Evolutionary conservation across 352 stramenopile species (phyloP), one percentile per base, ranked within the genome.

Genomic region (Pythium apleroticum): DNA sequence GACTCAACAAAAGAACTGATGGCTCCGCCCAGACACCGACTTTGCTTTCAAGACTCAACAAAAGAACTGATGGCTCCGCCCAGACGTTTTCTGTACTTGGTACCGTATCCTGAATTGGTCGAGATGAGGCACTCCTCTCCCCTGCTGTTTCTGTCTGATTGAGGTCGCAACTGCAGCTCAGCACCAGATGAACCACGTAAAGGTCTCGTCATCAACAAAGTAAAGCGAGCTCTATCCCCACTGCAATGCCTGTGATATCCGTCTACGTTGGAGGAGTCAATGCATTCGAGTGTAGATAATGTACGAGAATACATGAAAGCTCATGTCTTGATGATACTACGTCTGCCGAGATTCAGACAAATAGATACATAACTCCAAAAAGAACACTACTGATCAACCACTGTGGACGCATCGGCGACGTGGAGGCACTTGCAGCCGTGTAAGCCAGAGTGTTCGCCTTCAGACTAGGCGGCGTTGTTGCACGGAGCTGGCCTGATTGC

Each of bases 311-410:
- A n/a, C n/a, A n/a, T n/a, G n/a, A n/a, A n/a, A n/a, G n/a, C n/a
- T n/a, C n/a, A n/a, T n/a, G n/a, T n/a, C n/a, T n/a, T n/a, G n/a
- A n/a, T n/a, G n/a, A n/a, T n/a, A n/a, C n/a, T n/a, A n/a, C n/a
- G n/a, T n/a, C n/a, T n/a, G n/a, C n/a, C n/a, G n/a, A n/a, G 10
- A 33, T 9, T 50, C n/a, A 50, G 12, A 50, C 43, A 12, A 50
- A 50, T 50, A 50, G 43, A 50, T 50, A 50, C 43, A 50, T 50
- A 17, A 50, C 43, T 7, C 43, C n/a, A 28, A 27, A 50, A 1
- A 50, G 43, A 27, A 50, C n/a, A 9, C 43, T 50, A 17, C 43
- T 4, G 15, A 4, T 27, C 4, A 50, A 15, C 43, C 7, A 28
- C 43, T 4, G 8, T 27, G 43, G n/a, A 27, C 43, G 20, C n/a